A percentile compares a stretch with the other conserved stretches of the same genome.
Evolutionary conservation across 768 basidiomycete genomes (phyloP).

Genomic region (Mycena leptocephala): DNA sequence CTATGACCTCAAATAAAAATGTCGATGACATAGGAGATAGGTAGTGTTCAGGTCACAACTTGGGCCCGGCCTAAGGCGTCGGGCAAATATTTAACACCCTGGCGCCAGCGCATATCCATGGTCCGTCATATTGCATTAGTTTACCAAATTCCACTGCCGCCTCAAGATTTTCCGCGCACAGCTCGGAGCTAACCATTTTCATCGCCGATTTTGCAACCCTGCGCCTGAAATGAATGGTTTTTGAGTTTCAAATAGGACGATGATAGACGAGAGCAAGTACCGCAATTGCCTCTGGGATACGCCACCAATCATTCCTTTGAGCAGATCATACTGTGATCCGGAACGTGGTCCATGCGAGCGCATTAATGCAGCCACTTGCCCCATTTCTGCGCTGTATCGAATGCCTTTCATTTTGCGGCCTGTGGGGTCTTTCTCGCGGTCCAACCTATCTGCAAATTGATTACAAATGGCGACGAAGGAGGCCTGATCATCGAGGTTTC

Average conservation of each 20-base stretch:
- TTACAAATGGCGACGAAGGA: not conserved
- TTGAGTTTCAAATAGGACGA: too few species aligned
- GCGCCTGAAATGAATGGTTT: not conserved
- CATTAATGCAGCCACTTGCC: not conserved
- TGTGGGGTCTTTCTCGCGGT: not conserved
- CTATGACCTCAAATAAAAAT: too few species aligned
- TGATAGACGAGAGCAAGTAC: not conserved
- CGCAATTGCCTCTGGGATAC: conserved; percentile 5
- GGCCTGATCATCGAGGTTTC: not conserved
- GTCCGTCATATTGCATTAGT: too few species aligned
- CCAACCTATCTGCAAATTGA: not conserved
- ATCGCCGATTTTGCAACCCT: not conserved
- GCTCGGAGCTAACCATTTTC: too few species aligned
- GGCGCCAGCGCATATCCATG: too few species aligned
- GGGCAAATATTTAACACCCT: too few species aligned
- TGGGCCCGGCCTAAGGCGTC: too few species aligned
- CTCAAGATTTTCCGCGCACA: too few species aligned
- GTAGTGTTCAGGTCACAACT: too few species aligned
- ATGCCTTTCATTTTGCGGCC: not conserved
- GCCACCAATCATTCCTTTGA: not conserved
- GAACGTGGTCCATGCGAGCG: conserved; percentile 19
- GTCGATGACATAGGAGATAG: too few species aligned
- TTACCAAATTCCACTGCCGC: too few species aligned
- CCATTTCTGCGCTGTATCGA: not conserved
- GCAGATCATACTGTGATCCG: not conserved